These are phyloP conservation scores for Vitis hybrid DNA, from an alignment of 177 flowering plant genomes.

Conservation along the genomic window DNA sequence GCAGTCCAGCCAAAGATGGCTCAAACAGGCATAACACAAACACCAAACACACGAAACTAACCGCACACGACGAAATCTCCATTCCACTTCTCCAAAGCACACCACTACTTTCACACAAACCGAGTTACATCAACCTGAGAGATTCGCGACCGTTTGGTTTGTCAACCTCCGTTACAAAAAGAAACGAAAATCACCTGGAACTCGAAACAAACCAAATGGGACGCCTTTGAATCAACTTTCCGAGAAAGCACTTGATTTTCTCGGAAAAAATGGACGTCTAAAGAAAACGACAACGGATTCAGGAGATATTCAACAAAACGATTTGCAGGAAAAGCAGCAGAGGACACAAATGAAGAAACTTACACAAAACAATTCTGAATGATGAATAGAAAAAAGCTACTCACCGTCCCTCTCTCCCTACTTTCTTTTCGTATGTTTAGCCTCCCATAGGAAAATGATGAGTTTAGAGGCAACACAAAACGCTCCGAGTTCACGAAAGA, in stretches of 20 bases:
- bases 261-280: background rate
- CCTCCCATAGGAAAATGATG: background rate
- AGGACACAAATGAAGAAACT: too few species aligned
- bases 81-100: background rate
- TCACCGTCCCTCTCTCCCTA: background rate
- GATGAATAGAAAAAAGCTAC: background rate
- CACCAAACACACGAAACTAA: background rate
- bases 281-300: slow-evolving; percentile 11
- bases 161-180: background rate
- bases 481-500: slow-evolving; percentile 20
- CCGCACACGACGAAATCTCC: slow-evolving; percentile 3
- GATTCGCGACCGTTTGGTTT: background rate
- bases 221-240: background rate
- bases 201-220: background rate
- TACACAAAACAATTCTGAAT: too few species aligned
- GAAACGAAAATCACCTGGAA: slow-evolving; percentile 3
- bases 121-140: background rate
- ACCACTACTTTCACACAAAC: too few species aligned
- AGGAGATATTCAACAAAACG: slow-evolving; percentile 17
- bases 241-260: too few species aligned
- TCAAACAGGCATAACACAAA: background rate
- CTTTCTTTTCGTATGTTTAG: background rate
- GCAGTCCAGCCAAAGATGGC: slow-evolving; percentile 25
- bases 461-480: background rate
- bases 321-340: background rate